Base-by-base conservation (phyloP, 257 asterid genomes). In the Capsicum rhomboideum region DNA sequence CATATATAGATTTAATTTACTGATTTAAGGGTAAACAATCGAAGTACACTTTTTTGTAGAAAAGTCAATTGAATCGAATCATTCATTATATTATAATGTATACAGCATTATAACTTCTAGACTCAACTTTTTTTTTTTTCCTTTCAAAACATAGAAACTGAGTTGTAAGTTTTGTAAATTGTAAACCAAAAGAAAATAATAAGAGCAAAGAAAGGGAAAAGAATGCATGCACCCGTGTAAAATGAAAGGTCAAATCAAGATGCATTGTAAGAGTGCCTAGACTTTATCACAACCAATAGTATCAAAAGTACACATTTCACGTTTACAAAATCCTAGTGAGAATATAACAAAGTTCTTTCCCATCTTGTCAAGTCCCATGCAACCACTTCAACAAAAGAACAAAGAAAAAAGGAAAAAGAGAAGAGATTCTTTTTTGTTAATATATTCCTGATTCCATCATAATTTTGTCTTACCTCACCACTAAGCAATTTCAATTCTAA, bases 401-500 rank as follows among this genome's bases (percentile, higher is more conserved):
- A n/a, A n/a, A n/a, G 6, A 40, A 69, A 5, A 31, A 40, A 7
- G 3, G 29, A 63, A 1, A 46, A 17, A 64, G n/a, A n/a, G n/a
- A 29, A 46, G 31, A 74, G 58, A 74, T 44, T 74, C 58, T 23
- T 44, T n/a, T 61, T 61, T 44, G 13, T 20, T 54, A 17, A 10
- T 17, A n/a, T 71, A 11, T 71, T 72, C 79, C 42, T 42, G 37
- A 72, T 72, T 44, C 56, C 29, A 44, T 21, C 79, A 40, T 71
- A 69, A 42, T 85, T 89, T 88, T 88, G 92, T 90, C 89, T 90
- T 78, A 78, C 91, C 89, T 88, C 84, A 63, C 50, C 80, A 56
- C 71, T 77, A 83, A 88, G 86, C 67, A 81, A 87, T 75, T 7
- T 37, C 58, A 75, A 46, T 74, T 74, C 34, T 42, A 34, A 4